Evolutionary conservation across 305 asterid species (phyloP), one percentile per base, ranked within the genome.

Genomic region (Vinca major): DNA sequence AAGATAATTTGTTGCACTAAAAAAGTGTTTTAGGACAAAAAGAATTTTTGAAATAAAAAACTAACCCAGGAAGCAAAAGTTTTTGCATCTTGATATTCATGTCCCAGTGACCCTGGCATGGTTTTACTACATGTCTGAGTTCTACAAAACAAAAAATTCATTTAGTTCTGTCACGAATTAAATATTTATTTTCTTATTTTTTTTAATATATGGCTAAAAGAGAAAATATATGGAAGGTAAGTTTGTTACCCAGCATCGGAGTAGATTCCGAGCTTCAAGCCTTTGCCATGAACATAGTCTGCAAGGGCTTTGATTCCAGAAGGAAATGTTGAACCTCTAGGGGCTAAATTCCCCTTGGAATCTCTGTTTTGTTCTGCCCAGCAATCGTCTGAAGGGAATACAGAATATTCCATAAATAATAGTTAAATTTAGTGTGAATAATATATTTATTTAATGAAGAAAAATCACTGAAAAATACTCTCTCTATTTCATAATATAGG

Each of bases 41-140:
- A 26, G n/a, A 26, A 26, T 49, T 26, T 39, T 72, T 8, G 10
- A 17, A 33, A 51, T 21, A 20, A 3, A 7, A 2, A 58, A 51
- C 50, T 73, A 0, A 91, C 98, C 97, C 98, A 88, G 11, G 96
- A 85, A 65, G 99, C 94, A 72, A 90, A 93, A 66, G 95, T 90
- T 64, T 84, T 93, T 65, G 97, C 99, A 78, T 93, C 99, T 74
- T 93, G 87, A 10, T 83, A 81, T 76, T 90, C 97, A 45, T 86
- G 52, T 45, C 97, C 97, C 67, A 93, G 71, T 49, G 99, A 90
- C 37, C 96, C 97, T 26, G 99, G 95, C 97, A 90, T 93, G n/a
- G 73, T 79, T 62, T 75, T 74, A 78, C 96, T 92, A 70, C 98
- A 89, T 60, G 96, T 92, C 78, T 77, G 87, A 33, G 76, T 73